Evolutionary conservation across 805 yeast species (phyloP).

Genomic region (Ascoidea rubescens): DNA sequence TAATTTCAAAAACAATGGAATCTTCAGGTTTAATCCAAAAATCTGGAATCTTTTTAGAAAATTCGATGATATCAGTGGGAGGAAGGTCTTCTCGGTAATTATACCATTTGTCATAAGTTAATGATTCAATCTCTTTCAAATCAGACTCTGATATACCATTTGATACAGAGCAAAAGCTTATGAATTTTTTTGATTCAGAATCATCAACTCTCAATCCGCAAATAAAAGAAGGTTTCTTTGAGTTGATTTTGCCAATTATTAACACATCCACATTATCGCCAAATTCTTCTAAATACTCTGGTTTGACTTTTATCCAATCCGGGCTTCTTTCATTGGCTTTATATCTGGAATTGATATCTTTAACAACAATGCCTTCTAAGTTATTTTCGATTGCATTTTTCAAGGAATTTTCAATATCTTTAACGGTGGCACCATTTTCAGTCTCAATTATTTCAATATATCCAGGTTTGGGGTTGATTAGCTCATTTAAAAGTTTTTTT

Average conservation of each 20-base stretch:
- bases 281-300: constrained; percentile 74
- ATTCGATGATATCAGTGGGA: constrained; percentile 24
- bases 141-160: constrained; percentile 68
- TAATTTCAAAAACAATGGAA: constrained; percentile 70
- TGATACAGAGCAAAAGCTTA: constrained; percentile 67
- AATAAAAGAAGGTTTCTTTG: constrained; percentile 52
- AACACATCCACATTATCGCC: constrained; percentile 78
- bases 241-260: constrained; percentile 67
- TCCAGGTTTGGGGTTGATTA: constrained; percentile 29
- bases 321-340: constrained; percentile 43
- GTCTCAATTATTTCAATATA: constrained; percentile 35
- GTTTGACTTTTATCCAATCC: constrained; percentile 83
- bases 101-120: constrained; percentile 51
- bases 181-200: constrained; percentile 24
- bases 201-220: constrained; percentile 52
- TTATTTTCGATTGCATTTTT: constrained; percentile 42
- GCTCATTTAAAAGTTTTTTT: constrained; percentile 31
- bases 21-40: constrained; percentile 72
- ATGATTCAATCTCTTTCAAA: constrained; percentile 39
- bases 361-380: constrained; percentile 76
- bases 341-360: constrained; percentile 46
- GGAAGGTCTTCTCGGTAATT: constrained; percentile 24
- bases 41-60: constrained; percentile 50
- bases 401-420: constrained; percentile 43
- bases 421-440: constrained; percentile 26